Evolutionary conservation across 768 basidiomycete genomes (phyloP), one percentile per base, ranked within the genome.

Genomic region (Tulasnella calospora): DNA sequence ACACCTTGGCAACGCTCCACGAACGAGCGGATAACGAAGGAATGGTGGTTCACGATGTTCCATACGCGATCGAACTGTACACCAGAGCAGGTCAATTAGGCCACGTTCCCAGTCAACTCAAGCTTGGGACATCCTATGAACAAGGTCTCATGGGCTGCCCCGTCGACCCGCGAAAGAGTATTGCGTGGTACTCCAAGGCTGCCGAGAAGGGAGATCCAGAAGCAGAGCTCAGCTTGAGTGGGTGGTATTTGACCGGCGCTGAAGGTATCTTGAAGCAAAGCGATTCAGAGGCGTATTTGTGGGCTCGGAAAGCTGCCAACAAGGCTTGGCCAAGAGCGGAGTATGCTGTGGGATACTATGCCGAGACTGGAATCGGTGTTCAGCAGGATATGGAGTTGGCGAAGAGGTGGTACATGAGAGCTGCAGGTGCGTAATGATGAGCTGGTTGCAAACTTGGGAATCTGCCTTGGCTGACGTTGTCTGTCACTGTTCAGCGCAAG

Each of bases 331-430:
- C 92, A 83, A 98, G 98, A 84, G 98, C 98, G 0, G 98, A 99
- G 85, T 99, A 98, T 85, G 98, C 98, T 13, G 97, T 99, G 27
- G 98, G 97, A 35, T 98, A 98, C 85, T 99, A 99, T 84, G 94
- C 95, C 0, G 98, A 99, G 84, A 92, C 96, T 15, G 98, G 96
- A 3, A 99, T 99, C 81, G 98, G 98, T 41, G 92, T 97, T 83
- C 97, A 97, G 86, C 93, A 94, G 82, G 97, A 99, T 82, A 85
- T 95, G 70, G 97, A 99, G 79, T 92, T 96, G 84, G 96, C 98
- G 27, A 98, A 97, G 85, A 89, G 93, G 81, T 99, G 97, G 96
- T 99, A 99, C 84, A 98, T 98, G 95, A 90, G 98, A 61, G 96
- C 98, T 46, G 98, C 98, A 81, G 96, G 97, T 98, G 82, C 44